phyloP scores from a whole-genome alignment of 176 grass and related monocot genomes.

The Lolium perenne region DNA sequence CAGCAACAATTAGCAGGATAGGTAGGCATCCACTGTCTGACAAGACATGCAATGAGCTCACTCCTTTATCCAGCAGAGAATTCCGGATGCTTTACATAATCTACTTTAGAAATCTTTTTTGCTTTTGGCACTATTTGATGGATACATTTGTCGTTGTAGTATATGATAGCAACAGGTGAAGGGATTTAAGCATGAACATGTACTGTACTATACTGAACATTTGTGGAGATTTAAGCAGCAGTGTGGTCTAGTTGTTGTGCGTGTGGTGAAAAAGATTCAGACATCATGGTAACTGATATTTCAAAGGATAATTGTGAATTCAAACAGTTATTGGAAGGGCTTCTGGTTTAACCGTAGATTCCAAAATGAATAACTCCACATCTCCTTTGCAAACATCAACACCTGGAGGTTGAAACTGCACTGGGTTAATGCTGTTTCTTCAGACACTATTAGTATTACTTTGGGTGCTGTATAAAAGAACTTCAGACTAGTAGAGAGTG shows the following conservation, averaged over 20 bases:
- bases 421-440: neutral
- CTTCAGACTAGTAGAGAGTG: neutral
- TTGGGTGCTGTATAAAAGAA: slow-evolving; percentile 8
- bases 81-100: slow-evolving; percentile 34
- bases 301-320: neutral
- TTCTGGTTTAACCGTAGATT: neutral
- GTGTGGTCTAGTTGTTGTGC: neutral
- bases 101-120: slow-evolving; percentile 19
- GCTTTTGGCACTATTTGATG: slow-evolving; percentile 32
- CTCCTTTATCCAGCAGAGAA: neutral
- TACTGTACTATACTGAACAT: neutral
- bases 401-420: neutral
- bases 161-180: slow-evolving; percentile 38
- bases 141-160: slow-evolving; percentile 22
- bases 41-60: slow-evolving; percentile 28
- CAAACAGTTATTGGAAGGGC: neutral
- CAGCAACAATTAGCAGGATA: slow-evolving; percentile 31
- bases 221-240: neutral
- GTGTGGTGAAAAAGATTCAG: neutral
- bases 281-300: neutral
- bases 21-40: slow-evolving; percentile 36
- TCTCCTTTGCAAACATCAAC: neutral
- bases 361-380: neutral
- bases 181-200: slow-evolving; percentile 15
- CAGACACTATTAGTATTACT: neutral